Evolutionary conservation across 2,329 filamentous ascomycete genomes (phyloP).

Genomic region (Karstenula rhodostoma): DNA sequence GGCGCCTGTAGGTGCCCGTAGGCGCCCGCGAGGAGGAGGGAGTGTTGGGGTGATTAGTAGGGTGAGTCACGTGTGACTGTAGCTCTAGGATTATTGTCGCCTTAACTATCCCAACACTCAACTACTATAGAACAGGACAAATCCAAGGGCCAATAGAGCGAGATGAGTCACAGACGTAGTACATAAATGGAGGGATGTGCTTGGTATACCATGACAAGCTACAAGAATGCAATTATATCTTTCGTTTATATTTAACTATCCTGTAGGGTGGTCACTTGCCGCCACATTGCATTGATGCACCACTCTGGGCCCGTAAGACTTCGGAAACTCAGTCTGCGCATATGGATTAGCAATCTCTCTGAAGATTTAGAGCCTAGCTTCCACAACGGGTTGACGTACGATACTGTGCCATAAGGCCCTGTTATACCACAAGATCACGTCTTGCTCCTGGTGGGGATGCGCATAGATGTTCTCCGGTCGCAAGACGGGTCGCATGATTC

Average conservation of each 20-base stretch:
- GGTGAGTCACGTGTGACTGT: no score
- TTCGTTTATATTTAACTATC: neutral
- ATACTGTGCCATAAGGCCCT: slow-evolving; percentile 24
- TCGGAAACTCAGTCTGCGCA: slow-evolving; percentile 20
- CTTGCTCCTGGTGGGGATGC: slow-evolving; percentile 24
- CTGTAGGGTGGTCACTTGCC: slow-evolving; percentile 21
- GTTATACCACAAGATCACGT: slow-evolving; percentile 26
- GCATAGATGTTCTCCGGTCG: slow-evolving; percentile 23
- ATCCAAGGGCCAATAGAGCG: no score
- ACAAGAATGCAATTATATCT: neutral
- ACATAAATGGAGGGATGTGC: no score
- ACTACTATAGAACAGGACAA: no score
- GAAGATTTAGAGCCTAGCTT: no score
- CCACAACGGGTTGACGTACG: neutral
- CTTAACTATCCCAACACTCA: no score
- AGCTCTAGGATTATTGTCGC: no score
- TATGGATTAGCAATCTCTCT: no score
- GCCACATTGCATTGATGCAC: slow-evolving; percentile 25
- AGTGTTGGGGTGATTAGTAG: no score
- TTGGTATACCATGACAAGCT: neutral
- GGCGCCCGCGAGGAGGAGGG: no score
- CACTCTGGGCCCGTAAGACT: slow-evolving; percentile 21
- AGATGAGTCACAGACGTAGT: no score
- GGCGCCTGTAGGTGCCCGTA: no score
- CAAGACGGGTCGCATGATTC: slow-evolving; percentile 20